Percentiles rank a stretch among this genome's conserved stretches.
Evolutionary conservation across 306 rosid species (phyloP).

Genomic region (Luffa aegyptiaca): DNA sequence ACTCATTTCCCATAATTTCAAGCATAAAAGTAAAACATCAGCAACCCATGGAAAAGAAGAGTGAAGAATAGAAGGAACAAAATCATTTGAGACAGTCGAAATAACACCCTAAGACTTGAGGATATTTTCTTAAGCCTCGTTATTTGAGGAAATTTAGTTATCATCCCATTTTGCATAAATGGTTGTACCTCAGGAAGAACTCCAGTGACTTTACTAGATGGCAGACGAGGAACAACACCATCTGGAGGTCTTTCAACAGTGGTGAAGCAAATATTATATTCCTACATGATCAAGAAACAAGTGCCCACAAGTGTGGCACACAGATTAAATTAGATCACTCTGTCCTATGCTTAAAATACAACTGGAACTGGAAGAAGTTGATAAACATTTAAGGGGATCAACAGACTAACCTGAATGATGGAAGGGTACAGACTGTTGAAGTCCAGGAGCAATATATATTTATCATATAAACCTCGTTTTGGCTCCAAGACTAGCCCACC

Average conservation of each 20-base stretch:
- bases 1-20: background rate
- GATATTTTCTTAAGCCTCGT: background rate
- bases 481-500: constrained; percentile 99
- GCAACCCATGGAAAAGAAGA: background rate
- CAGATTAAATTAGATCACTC: background rate
- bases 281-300: constrained; percentile 37
- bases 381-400: constrained; percentile 1
- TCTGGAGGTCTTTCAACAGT: constrained; percentile 72
- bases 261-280: constrained; percentile 92
- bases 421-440: constrained; percentile 99
- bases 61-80: background rate
- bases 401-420: constrained; percentile 71
- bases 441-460: constrained; percentile 80
- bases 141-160: background rate
- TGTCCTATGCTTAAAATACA: background rate
- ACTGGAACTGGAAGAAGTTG: background rate
- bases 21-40: background rate
- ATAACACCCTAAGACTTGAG: constrained; percentile 5
- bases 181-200: constrained; percentile 84
- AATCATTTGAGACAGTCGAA: background rate
- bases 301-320: constrained; percentile 9
- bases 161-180: background rate
- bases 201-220: constrained; percentile 60
- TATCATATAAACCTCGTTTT: constrained; percentile 92
- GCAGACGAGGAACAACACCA: constrained; percentile 60